Conservation (phyloP, 345 rosid species). For the Murraya koenigii region DNA sequence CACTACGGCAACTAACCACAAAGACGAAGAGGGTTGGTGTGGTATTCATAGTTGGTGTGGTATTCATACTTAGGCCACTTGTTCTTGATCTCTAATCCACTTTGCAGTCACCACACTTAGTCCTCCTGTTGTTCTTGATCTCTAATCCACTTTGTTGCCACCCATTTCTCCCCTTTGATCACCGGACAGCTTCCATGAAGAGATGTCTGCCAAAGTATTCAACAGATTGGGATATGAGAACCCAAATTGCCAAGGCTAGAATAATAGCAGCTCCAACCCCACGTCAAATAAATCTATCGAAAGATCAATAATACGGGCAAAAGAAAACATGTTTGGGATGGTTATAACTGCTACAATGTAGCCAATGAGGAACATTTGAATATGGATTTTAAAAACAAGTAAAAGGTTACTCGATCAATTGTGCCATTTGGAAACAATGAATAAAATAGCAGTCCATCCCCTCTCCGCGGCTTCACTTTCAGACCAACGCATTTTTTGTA, state of each 20-base stretch:
- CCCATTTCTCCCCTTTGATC: conserved; percentile 83
- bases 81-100: too few species aligned
- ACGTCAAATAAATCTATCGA: neutral
- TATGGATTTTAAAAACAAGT: neutral
- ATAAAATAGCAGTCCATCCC: conserved; percentile 74
- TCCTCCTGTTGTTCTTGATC: conserved; percentile 41
- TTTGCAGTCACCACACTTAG: neutral
- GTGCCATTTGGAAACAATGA: conserved; percentile 65
- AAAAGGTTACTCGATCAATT: conserved; percentile 53
- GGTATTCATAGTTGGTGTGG: neutral
- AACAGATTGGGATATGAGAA: neutral
- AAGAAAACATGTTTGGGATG: neutral
- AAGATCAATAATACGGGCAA: neutral
- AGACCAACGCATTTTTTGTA: conserved; percentile 60
- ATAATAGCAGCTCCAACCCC: neutral
- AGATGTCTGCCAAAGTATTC: conserved; percentile 53
- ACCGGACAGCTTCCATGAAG: conserved; percentile 92
- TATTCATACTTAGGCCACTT: neutral
- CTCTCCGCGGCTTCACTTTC: conserved; percentile 72
- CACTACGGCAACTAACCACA: neutral
- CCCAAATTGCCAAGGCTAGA: neutral
- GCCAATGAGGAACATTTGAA: neutral
- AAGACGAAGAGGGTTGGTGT: neutral
- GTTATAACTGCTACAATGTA: neutral
- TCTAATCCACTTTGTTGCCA: conserved; percentile 88